phyloP scores from a whole-genome alignment of 805 yeast genomes.

The Zygosaccharomyces bisporus region DNA sequence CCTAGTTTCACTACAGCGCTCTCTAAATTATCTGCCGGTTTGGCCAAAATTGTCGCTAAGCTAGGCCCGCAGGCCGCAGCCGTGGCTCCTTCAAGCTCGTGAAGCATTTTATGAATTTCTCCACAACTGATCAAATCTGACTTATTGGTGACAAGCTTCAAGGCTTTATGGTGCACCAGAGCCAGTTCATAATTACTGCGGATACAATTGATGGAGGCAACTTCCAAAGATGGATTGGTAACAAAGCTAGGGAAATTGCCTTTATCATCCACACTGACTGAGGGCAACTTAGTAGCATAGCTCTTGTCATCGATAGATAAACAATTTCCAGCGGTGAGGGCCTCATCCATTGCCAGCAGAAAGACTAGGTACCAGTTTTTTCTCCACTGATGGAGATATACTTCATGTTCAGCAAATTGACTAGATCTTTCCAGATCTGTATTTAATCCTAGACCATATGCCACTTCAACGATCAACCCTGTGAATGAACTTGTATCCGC shows the following conservation, averaged over 20 bases:
- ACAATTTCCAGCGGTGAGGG: constrained; percentile 48
- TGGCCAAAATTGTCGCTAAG: constrained; percentile 28
- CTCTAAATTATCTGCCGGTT: constrained; percentile 17
- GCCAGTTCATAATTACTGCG: constrained; percentile 34
- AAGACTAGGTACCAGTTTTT: constrained; percentile 56
- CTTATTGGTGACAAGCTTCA: constrained; percentile 41
- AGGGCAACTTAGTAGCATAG: constrained; percentile 54
- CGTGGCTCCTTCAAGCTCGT: constrained; percentile 39
- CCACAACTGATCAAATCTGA: constrained; percentile 38
- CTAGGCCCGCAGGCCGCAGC: constrained; percentile 34
- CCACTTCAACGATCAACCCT: constrained; percentile 53
- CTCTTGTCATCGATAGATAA: constrained; percentile 38
- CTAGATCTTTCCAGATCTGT: constrained; percentile 47
- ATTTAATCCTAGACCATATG: constrained; percentile 52
- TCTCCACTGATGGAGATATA: constrained; percentile 46
- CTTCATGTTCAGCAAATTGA: constrained; percentile 23
- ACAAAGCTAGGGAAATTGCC: constrained; percentile 38
- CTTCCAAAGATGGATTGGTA: constrained; percentile 41
- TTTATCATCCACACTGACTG: constrained; percentile 28
- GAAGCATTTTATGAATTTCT: constrained; percentile 37
- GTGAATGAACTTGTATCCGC: constrained; percentile 47
- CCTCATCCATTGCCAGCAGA: constrained; percentile 44
- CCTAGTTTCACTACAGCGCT: constrained; percentile 27
- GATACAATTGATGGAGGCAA: constrained; percentile 37
- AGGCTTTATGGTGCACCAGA: constrained; percentile 32